Evolutionary conservation across 202 grass and related monocot genomes (phyloP).

Genomic region (Setaria italica): DNA sequence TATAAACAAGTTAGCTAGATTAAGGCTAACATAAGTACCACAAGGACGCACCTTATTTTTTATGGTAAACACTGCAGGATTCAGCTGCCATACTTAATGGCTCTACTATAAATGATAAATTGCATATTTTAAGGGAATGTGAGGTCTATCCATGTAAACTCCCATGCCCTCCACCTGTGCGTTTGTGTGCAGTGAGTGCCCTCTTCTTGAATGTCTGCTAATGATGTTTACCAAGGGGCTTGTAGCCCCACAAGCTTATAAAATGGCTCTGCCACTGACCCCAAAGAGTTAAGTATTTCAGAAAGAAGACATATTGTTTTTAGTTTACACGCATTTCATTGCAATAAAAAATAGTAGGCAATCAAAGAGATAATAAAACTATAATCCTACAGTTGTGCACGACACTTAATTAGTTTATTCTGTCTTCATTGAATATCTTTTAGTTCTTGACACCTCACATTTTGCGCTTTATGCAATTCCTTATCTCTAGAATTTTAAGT

Average conservation of each 20-base stretch:
- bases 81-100: neutral
- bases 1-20: slow-evolving; percentile 16
- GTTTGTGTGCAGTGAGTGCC: neutral
- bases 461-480: neutral
- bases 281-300: neutral
- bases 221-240: neutral
- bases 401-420: neutral
- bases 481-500: slow-evolving; percentile 19
- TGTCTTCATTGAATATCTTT: neutral
- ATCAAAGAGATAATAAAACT: neutral
- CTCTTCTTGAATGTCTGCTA: neutral
- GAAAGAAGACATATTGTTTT: neutral
- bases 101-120: neutral
- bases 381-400: neutral
- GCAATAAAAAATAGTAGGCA: neutral
- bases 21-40: slow-evolving; percentile 43
- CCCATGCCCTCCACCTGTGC: neutral
- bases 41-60: neutral
- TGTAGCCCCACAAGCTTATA: neutral
- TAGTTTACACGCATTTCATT: neutral
- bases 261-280: neutral
- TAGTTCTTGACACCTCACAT: neutral
- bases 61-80: neutral
- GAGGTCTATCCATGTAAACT: slow-evolving; percentile 1
- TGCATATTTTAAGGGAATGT: neutral